These are phyloP conservation scores for Zymoseptoria brevis DNA, from an alignment of 2,329 filamentous ascomycete species.

Conservation along the genomic window DNA sequence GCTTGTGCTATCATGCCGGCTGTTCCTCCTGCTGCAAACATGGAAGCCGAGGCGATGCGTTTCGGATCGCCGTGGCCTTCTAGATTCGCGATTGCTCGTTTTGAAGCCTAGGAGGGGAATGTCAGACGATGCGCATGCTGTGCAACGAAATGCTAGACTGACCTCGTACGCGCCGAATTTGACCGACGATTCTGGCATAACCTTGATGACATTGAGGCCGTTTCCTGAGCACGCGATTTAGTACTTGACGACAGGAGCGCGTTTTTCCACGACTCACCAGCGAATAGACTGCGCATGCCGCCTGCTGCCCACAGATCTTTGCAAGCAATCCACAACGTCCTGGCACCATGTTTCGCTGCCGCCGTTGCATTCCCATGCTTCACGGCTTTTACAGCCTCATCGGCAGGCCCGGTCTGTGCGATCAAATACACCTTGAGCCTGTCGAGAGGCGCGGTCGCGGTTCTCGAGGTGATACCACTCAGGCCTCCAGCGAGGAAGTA, in stretches of 20 bases:
- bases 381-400: slow-evolving; percentile 55
- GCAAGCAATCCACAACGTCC: slow-evolving; percentile 64
- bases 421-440: slow-evolving; percentile 96
- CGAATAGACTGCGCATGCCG: slow-evolving; percentile 82
- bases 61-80: slow-evolving; percentile 82
- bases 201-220: slow-evolving; percentile 91
- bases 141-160: slow-evolving; percentile 15
- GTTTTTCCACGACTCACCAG: slow-evolving; percentile 52
- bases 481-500: slow-evolving; percentile 95
- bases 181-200: slow-evolving; percentile 97
- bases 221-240: slow-evolving; percentile 56
- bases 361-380: slow-evolving; percentile 61
- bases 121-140: slow-evolving; percentile 2
- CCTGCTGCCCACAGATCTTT: slow-evolving; percentile 77
- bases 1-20: slow-evolving; percentile 94
- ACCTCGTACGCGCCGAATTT: slow-evolving; percentile 95
- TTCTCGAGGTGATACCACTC: slow-evolving; percentile 89
- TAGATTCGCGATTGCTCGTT: slow-evolving; percentile 72
- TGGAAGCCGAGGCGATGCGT: slow-evolving; percentile 72
- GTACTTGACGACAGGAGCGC: neutral
- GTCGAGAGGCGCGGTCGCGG: slow-evolving; percentile 90
- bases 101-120: slow-evolving; percentile 55
- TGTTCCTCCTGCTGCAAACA: slow-evolving; percentile 82
- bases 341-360: slow-evolving; percentile 57
- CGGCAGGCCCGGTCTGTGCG: slow-evolving; percentile 65